These are phyloP conservation scores for Zelopaecilomyces penicillatus DNA, from an alignment of 2,329 filamentous ascomycete species.

Conservation along the genomic window DNA sequence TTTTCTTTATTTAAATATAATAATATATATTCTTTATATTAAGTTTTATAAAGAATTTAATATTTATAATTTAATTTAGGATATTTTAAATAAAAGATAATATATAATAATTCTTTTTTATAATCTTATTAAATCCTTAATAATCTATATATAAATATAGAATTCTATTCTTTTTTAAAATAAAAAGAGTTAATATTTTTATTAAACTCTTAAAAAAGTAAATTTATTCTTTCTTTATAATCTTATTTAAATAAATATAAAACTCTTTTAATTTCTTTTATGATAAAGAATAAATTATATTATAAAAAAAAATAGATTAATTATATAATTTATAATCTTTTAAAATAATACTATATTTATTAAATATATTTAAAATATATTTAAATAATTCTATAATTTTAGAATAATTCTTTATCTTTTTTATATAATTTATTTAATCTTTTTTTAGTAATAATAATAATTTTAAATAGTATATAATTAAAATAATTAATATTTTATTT, in stretches of 20 bases:
- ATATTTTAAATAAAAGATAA: slow-evolving; percentile 6
- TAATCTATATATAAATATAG: no score
- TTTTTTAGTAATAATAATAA: slow-evolving; percentile 1
- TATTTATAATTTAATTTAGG: slow-evolving; percentile 2
- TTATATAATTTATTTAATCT: not conserved
- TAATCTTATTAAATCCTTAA: no score
- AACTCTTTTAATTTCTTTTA: slow-evolving; percentile 3
- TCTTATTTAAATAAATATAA: slow-evolving; percentile 6
- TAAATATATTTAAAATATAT: not conserved
- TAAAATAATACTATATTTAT: no score
- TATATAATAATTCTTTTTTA: no score
- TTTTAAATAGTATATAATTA: not conserved
- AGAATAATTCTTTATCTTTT: slow-evolving; percentile 1
- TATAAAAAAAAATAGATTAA: slow-evolving; percentile 1
- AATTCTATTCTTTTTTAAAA: no score
- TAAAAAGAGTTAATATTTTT: no score
- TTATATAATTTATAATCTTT: no score
- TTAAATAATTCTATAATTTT: no score
- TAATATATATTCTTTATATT: no score
- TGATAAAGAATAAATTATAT: slow-evolving; percentile 4
- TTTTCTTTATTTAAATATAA: slow-evolving; percentile 7
- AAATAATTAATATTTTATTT: slow-evolving; percentile 1
- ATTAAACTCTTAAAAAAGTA: no score
- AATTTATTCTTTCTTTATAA: slow-evolving; percentile 3
- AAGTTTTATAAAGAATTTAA: slow-evolving; percentile 1